A percentile compares a stretch with the other conserved stretches of the same genome.
These are phyloP conservation scores for Pelargonium citronellum DNA, from an alignment of 441 rosid genomes.

Conservation along the genomic window DNA sequence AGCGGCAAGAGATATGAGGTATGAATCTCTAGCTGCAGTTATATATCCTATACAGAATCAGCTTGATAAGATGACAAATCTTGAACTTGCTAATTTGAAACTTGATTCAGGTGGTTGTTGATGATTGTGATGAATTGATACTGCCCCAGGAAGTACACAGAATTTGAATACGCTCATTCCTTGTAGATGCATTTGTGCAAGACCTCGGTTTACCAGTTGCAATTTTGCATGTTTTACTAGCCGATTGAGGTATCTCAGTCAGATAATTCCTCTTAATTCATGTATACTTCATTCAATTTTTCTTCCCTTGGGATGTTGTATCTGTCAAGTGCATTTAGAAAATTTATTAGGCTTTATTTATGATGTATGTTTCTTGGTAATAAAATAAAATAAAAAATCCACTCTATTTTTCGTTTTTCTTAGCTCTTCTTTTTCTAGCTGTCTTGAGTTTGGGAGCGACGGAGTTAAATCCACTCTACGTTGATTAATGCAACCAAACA, in stretches of 20 bases:
- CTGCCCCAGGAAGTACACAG: conserved; percentile 63
- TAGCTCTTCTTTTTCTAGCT: too few relatives aligned
- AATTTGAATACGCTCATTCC: conserved; percentile 22
- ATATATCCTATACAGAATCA: conserved; percentile 3
- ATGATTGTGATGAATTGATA: conserved; percentile 59
- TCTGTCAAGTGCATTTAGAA: too few relatives aligned
- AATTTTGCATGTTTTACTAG: conserved; percentile 28
- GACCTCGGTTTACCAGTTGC: conserved; percentile 20
- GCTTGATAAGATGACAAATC: conserved; percentile 4
- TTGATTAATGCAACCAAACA: too few relatives aligned
- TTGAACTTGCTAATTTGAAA: conserved; percentile 9
- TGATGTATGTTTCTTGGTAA: too few relatives aligned
- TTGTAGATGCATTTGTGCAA: background rate
- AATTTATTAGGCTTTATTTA: too few relatives aligned
- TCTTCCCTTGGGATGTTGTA: conserved; percentile 2
- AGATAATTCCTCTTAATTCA: background rate
- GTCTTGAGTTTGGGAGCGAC: too few relatives aligned
- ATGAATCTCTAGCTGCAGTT: background rate
- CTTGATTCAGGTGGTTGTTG: conserved; percentile 48
- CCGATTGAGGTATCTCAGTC: conserved; percentile 22
- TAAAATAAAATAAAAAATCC: too few relatives aligned
- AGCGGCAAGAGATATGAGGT: conserved; percentile 52
- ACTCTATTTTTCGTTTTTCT: too few relatives aligned
- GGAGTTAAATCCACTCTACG: too few relatives aligned
- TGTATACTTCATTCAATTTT: background rate